Evolutionary conservation across 495 filamentous ascomycete species (phyloP), one percentile per base, ranked within the genome.

Genomic region (Podospora comata): DNA sequence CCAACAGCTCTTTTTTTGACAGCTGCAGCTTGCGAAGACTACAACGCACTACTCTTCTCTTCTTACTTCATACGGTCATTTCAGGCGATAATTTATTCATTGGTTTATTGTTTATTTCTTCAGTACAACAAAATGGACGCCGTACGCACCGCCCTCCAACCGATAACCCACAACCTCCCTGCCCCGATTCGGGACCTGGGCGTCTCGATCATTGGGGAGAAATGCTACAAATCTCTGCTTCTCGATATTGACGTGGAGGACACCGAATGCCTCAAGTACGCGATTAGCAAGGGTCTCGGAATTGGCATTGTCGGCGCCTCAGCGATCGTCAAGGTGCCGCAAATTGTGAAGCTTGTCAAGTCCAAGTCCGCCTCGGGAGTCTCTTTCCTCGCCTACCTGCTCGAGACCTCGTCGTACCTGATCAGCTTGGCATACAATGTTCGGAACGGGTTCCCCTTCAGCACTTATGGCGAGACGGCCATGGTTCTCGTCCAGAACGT

Each of bases 381-480:
- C 67, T 92, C 88, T 66, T 97, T 97, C 83, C 86, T 95, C 54
- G 89, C 90, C 32, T 97, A 97, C 80, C 85, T 92, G 55, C 91
- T 99, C 77, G 95, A 99, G 79, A 97, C 93, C 11, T 83, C 87
- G 68, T 86, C 87, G 71, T 91, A 93, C 79, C 84, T 97, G 64
- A 94, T 95, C 80, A 90, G 88, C 2, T 85, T 98, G 56, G 91
- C 90, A 32, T 99, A 99, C 81, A 95, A 95, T 77, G 83, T 91
- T 65, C 90, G 96, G 74, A 90, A 92, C 72, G 89, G 89, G 5
- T 97, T 96, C 75, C 94, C 96, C 18, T 95, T 98, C 79, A 94
- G 90, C 83, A 98, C 95, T 19, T 99, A 90, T 74, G 95, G 95
- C 75, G 95, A 99, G 85, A 92, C 92, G 55, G 92, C 91, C 48